These are phyloP conservation scores for Pseudevernia furfuracea DNA, from an alignment of 495 filamentous ascomycete genomes.

Conservation along the genomic window DNA sequence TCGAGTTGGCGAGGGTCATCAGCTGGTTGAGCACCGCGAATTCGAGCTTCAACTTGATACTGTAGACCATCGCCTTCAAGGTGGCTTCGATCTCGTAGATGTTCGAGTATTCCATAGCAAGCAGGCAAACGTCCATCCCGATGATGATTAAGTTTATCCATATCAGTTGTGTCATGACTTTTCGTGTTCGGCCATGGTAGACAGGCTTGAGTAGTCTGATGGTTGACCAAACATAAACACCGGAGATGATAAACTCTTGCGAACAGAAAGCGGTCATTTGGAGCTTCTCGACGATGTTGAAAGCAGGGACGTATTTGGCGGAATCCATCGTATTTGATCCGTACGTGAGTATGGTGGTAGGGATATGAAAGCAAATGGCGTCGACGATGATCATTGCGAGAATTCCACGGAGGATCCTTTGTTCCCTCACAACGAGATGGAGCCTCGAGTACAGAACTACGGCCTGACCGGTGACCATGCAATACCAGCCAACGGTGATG, in stretches of 20 bases:
- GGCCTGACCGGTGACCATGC: conserved; percentile 47
- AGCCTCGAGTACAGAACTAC: conserved; percentile 46
- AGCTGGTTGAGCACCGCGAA: conserved; percentile 52
- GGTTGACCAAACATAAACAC: conserved; percentile 50
- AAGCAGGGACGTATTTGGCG: conserved; percentile 36
- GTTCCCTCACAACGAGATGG: conserved; percentile 43
- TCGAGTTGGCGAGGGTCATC: conserved; percentile 29
- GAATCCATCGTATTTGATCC: conserved; percentile 36
- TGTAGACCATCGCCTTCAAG: conserved; percentile 52
- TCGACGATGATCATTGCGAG: conserved; percentile 40
- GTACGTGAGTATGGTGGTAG: conserved; percentile 44
- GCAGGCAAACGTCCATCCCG: conserved; percentile 41
- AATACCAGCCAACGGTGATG: conserved; percentile 46
- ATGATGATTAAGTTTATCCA: conserved; percentile 49
- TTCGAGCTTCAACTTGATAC: conserved; percentile 58
- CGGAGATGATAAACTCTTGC: conserved; percentile 52
- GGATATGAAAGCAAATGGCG: conserved; percentile 41
- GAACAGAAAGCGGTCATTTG: conserved; percentile 50
- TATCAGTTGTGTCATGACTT: conserved; percentile 48
- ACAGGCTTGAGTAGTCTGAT: conserved; percentile 43
- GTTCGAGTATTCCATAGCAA: conserved; percentile 45
- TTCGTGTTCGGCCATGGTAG: conserved; percentile 36
- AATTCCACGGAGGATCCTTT: conserved; percentile 37
- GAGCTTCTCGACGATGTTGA: conserved; percentile 49
- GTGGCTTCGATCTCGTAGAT: conserved; percentile 49